phyloP scores from a whole-genome alignment of 805 yeast species.

The Saccharomycopsis sp. region DNA sequence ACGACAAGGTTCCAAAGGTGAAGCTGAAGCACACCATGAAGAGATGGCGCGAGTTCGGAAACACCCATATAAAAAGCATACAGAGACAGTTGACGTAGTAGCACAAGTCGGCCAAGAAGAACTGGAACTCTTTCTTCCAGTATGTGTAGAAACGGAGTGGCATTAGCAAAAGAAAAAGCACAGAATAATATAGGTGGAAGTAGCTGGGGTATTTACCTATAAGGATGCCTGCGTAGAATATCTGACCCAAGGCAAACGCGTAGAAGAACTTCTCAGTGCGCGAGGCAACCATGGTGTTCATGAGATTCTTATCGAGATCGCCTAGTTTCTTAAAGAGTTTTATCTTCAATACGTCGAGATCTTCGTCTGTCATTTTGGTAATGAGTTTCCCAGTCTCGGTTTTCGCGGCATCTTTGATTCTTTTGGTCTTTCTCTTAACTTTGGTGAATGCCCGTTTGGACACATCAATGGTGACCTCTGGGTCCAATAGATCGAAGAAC shows the following conservation, averaged over 20 bases:
- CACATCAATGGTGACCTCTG: conserved; percentile 25
- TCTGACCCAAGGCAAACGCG: conserved; percentile 58
- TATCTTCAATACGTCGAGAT: conserved; percentile 24
- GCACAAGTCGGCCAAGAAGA: conserved; percentile 87
- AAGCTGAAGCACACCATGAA: conserved; percentile 82
- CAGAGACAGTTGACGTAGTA: conserved; percentile 78
- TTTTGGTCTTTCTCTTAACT: conserved; percentile 15
- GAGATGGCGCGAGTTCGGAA: conserved; percentile 65
- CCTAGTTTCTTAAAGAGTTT: conserved; percentile 30
- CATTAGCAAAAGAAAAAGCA: conserved; percentile 53
- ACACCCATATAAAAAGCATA: conserved; percentile 71
- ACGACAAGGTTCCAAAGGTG: conserved; percentile 81
- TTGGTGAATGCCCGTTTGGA: conserved; percentile 23
- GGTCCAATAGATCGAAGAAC: conserved; percentile 28
- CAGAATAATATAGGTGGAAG: conserved; percentile 72
- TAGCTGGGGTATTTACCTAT: conserved; percentile 72
- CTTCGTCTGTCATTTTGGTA: conserved; percentile 20
- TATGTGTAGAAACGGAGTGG: conserved; percentile 83
- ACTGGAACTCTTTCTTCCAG: conserved; percentile 72
- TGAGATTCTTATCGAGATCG: conserved; percentile 33
- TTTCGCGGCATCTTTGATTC: conserved; percentile 22
- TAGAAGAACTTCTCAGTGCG: conserved; percentile 75
- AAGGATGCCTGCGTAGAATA: conserved; percentile 66
- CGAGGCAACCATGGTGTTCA: conserved; percentile 35
- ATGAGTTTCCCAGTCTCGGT: conserved; percentile 21